Conservation (phyloP, 495 filamentous ascomycete species). For the Lasiosphaeris hirsuta region DNA sequence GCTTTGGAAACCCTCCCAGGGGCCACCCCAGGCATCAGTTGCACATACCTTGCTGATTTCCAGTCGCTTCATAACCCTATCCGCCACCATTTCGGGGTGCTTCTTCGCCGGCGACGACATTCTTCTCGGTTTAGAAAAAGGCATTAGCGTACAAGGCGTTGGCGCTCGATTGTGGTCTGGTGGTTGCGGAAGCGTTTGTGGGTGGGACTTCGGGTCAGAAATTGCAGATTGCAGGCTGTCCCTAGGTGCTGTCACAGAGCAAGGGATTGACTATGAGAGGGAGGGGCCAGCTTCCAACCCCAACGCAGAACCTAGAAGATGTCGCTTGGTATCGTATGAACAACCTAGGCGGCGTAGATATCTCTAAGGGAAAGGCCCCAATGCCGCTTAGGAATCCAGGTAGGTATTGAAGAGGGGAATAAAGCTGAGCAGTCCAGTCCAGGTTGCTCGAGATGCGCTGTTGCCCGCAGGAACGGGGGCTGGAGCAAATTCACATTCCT, state of each 20-base stretch:
- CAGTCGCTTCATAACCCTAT: constrained; percentile 65
- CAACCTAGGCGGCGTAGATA: no score
- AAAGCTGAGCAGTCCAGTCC: neutral
- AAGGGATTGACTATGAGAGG: constrained; percentile 18
- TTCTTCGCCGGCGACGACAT: constrained; percentile 58
- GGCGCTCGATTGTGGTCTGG: constrained; percentile 21
- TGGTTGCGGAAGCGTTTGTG: constrained; percentile 14
- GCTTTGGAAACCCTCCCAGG: neutral
- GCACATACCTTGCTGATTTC: constrained; percentile 77
- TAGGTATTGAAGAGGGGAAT: neutral
- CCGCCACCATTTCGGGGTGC: constrained; percentile 64
- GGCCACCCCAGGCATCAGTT: neutral
- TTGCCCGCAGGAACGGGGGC: constrained; percentile 1
- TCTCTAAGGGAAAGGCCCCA: neutral
- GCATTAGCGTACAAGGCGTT: constrained; percentile 7
- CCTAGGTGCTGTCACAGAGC: constrained; percentile 26
- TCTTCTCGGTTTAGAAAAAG: constrained; percentile 29
- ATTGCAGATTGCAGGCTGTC: constrained; percentile 28
- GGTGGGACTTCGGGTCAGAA: constrained; percentile 21
- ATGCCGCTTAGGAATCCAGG: neutral
- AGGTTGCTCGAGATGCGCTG: no score
- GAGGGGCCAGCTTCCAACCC: neutral
- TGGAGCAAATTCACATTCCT: constrained; percentile 36
- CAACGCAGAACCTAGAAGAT: no score
- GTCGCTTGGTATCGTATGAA: no score